These are phyloP conservation scores for Erodium moschatum DNA, from an alignment of 441 rosid species.

Conservation along the genomic window DNA sequence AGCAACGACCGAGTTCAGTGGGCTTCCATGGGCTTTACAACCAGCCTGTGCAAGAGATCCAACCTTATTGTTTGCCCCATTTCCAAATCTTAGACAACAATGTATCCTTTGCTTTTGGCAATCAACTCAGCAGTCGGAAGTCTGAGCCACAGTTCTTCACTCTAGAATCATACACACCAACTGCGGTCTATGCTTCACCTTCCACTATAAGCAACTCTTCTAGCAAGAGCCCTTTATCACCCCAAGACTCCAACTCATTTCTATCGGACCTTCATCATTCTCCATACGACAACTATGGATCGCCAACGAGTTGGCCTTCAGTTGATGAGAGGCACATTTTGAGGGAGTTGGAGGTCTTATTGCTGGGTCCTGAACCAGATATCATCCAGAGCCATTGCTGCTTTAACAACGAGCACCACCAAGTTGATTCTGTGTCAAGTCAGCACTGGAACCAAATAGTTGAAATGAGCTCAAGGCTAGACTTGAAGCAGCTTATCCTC, in stretches of 20 bases:
- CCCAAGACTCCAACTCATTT: constrained; percentile 49
- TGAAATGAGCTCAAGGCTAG: constrained; percentile 35
- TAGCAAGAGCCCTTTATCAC: constrained; percentile 45
- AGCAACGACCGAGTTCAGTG: constrained; percentile 34
- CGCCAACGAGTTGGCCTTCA: constrained; percentile 49
- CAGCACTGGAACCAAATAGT: constrained; percentile 28
- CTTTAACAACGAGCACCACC: constrained; percentile 26
- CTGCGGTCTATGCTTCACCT: constrained; percentile 35
- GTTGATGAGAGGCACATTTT: constrained; percentile 41
- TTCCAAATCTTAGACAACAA: constrained; percentile 32
- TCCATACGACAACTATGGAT: constrained; percentile 37
- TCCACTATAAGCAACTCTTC: constrained; percentile 38
- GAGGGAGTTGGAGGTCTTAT: constrained; percentile 43
- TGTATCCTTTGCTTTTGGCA: constrained; percentile 29
- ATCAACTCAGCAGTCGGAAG: constrained; percentile 38
- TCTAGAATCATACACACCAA: constrained; percentile 47
- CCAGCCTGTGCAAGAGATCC: constrained; percentile 32
- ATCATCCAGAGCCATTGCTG: constrained; percentile 33
- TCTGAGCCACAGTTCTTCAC: constrained; percentile 42
- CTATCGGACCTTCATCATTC: constrained; percentile 42
- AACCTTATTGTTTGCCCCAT: constrained; percentile 29
- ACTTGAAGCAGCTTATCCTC: constrained; percentile 38
- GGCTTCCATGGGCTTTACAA: constrained; percentile 29
- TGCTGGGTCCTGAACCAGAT: constrained; percentile 52
- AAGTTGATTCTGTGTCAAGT: constrained; percentile 21